Evolutionary conservation across 2,329 filamentous ascomycete genomes (phyloP).

Genomic region (Neonectria sp.): DNA sequence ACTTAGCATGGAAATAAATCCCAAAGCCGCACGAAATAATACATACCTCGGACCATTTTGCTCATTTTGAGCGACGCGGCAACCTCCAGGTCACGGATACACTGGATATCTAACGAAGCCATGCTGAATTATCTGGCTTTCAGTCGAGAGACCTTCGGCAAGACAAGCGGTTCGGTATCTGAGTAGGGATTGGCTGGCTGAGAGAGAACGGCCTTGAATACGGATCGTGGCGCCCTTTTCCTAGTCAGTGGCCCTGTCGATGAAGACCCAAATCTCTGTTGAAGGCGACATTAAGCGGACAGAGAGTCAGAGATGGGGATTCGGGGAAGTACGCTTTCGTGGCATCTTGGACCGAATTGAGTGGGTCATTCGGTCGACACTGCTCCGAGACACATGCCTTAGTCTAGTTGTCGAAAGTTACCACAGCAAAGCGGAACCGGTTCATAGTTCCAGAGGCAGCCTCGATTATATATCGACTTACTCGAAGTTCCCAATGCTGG

Average conservation of each 20-base stretch:
- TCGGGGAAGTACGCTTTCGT: neutral
- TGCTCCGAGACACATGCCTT: neutral
- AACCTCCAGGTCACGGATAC: conserved; percentile 24
- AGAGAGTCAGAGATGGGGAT: neutral
- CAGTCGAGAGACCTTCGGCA: neutral
- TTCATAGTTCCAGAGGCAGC: neutral
- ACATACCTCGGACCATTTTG: conserved; percentile 25
- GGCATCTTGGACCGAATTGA: neutral
- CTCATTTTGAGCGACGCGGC: conserved; percentile 24
- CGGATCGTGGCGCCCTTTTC: neutral
- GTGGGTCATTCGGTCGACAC: neutral
- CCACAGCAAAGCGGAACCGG: too few relatives aligned
- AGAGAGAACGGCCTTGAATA: neutral
- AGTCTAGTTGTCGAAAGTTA: neutral
- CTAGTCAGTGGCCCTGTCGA: neutral
- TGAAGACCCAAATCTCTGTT: neutral
- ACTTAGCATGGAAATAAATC: neutral
- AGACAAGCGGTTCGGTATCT: neutral
- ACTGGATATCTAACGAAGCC: conserved; percentile 16
- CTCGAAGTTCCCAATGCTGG: neutral
- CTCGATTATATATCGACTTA: neutral
- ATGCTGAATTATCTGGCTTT: neutral
- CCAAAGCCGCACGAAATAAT: neutral
- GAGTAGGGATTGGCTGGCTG: neutral
- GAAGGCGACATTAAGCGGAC: neutral